Evolutionary conservation across 495 filamentous ascomycete species (phyloP), one percentile per base, ranked within the genome.

Genomic region (Halenospora varia): DNA sequence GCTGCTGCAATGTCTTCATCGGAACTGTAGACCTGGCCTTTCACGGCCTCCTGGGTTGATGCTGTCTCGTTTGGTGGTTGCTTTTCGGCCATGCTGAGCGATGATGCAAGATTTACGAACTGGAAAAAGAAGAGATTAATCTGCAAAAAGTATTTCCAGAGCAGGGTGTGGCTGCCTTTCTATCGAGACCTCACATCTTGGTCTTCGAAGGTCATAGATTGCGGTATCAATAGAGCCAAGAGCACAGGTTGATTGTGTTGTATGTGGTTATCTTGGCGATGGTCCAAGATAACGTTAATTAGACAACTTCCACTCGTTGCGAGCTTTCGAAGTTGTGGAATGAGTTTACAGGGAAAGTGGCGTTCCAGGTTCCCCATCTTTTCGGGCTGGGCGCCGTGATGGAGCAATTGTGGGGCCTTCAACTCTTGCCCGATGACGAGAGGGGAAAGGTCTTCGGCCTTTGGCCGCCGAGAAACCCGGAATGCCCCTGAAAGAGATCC

Each of bases 1-100:
- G 48, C 56, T 2, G 56, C 56, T 0, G 56, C 56, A 39, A 53
- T 46, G 41, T 59, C 56, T 1, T n/a, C 56, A 35, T 59, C 56
- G 4, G 41, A 24, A 13, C 10, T 51, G 18, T 41, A 50, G 23
- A 51, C 22, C 18, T 50, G 25, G 19, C 46, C 55, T 24, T 57
- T 29, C 6, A 17, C 25, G 3, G 9, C 20, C n/a, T 26, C 25
- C 10, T 51, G 15, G 25, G 15, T 42, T 9, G 25, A 13, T 23
- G 26, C 20, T 24, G 22, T 20, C 6, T 15, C 53, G 26, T 15
- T 35, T 10, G 44, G 10, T 4, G 4, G 13, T 49, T 56, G n/a
- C n/a, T 51, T 29, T 3, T 9, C 13, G 9, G n/a, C 19, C 22
- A 26, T 51, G 9, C 19, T 29, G 22, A 51, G 22, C 17, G 13